A percentile compares a stretch with the other conserved stretches of the same genome.
These are phyloP conservation scores for Globisporangium canariense DNA, from an alignment of 352 stramenopile species.

Conservation along the genomic window DNA sequence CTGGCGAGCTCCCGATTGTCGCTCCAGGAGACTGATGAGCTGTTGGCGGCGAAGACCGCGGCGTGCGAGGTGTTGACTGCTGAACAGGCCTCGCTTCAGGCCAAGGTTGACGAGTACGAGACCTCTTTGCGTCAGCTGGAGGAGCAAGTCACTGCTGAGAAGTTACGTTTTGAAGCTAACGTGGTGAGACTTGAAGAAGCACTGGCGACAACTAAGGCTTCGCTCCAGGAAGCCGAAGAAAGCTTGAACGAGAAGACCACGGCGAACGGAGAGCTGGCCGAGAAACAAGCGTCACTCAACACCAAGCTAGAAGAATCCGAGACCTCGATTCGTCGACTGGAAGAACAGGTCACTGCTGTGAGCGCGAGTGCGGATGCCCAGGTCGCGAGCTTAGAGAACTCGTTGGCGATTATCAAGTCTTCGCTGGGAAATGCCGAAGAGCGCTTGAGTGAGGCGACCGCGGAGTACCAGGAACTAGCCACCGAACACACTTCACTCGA, in stretches of 20 bases:
- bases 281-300: background rate
- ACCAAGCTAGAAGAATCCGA: background rate
- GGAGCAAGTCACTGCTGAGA: slow-evolving; percentile 6
- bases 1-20: background rate
- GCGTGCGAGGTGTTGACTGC: background rate
- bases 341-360: slow-evolving; percentile 6
- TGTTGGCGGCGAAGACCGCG: background rate
- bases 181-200: background rate
- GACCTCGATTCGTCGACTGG: background rate
- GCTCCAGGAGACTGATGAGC: slow-evolving; percentile 2
- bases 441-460: background rate
- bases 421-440: slow-evolving; percentile 1
- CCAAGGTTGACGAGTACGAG: slow-evolving; percentile 1
- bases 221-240: background rate
- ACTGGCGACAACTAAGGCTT: background rate
- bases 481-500: background rate
- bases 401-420: background rate
- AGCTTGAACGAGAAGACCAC: background rate
- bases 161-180: background rate
- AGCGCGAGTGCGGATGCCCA: background rate
- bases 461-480: background rate
- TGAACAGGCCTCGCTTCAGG: background rate
- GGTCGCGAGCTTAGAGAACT: background rate
- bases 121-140: slow-evolving; percentile 8
- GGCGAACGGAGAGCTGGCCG: background rate